phyloP scores from a whole-genome alignment of 2,329 filamentous ascomycete genomes.

The Hypoxylon sp. region DNA sequence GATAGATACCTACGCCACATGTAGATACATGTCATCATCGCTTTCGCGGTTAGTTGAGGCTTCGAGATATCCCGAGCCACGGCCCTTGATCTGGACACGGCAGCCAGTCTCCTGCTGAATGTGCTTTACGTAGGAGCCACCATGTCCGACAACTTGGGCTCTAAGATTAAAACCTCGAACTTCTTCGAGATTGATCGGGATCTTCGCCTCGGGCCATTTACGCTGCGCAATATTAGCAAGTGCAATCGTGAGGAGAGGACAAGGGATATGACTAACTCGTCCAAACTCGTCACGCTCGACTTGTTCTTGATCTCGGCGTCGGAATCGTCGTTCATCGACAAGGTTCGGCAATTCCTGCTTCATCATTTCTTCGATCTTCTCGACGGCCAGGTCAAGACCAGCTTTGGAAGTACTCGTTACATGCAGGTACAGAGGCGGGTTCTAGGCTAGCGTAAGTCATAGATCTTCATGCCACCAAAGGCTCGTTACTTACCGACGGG shows the following conservation, averaged over 20 bases:
- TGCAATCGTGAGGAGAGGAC: conserved; percentile 4
- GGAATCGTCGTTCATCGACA: conserved; percentile 93
- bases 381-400: conserved; percentile 88
- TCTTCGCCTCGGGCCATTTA: conserved; percentile 98
- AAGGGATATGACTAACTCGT: conserved; percentile 69
- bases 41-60: conserved; percentile 88
- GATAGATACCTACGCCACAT: conserved; percentile 79
- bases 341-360: conserved; percentile 95
- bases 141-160: conserved; percentile 94
- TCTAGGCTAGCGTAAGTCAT: conserved; percentile 63
- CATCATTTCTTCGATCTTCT: conserved; percentile 93
- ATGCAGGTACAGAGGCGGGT: conserved; percentile 93
- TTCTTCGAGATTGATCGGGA: conserved; percentile 89
- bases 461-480: neutral
- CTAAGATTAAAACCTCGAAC: conserved; percentile 95
- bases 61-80: conserved; percentile 94
- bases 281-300: conserved; percentile 93
- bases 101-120: conserved; percentile 96
- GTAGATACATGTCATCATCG: conserved; percentile 95
- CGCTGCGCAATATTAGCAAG: conserved; percentile 66
- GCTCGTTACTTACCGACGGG: conserved; percentile 74
- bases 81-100: conserved; percentile 97
- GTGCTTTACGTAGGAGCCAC: conserved; percentile 96
- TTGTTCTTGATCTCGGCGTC: conserved; percentile 81
- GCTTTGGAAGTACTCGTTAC: conserved; percentile 92